Percentiles rank a stretch among this genome's conserved stretches.
Evolutionary conservation across 164 flowering plant species (phyloP).

Genomic region (Brasenia schreberi): DNA sequence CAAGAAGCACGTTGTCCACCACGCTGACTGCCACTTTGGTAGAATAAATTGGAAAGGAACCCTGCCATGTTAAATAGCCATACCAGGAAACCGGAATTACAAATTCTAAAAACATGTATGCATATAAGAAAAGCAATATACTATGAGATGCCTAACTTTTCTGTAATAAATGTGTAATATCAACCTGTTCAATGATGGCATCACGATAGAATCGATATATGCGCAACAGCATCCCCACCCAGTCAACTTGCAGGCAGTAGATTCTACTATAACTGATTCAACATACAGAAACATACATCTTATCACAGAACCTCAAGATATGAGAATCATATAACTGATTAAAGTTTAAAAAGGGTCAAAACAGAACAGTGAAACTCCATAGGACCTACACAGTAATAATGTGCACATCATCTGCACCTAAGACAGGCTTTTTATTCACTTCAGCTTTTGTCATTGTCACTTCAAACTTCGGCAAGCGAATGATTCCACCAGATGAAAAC

Average conservation of each 20-base stretch:
- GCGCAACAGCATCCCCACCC: constrained; percentile 69
- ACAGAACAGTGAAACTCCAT: too few species aligned
- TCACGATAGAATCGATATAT: constrained; percentile 79
- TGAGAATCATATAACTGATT: too few species aligned
- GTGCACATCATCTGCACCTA: too few species aligned
- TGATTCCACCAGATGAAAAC: constrained; percentile 89
- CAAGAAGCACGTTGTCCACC: constrained; percentile 77
- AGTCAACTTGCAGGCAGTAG: constrained; percentile 94
- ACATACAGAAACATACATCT: neutral
- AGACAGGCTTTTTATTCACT: constrained; percentile 74
- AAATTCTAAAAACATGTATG: neutral
- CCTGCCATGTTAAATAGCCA: neutral
- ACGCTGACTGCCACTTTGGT: constrained; percentile 75
- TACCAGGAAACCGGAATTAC: neutral
- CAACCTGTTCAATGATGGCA: constrained; percentile 90
- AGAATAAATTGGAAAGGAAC: constrained; percentile 21
- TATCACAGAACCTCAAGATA: neutral
- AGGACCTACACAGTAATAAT: too few species aligned
- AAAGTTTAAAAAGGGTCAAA: too few species aligned
- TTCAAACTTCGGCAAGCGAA: constrained; percentile 92
- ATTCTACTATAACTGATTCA: constrained; percentile 82
- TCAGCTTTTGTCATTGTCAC: constrained; percentile 88
- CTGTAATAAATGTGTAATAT: neutral
- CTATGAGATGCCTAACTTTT: constrained; percentile 79
- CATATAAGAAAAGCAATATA: constrained; percentile 61